Base-by-base conservation (phyloP, 2,329 filamentous ascomycete genomes). In the Didymella arachidicola region DNA sequence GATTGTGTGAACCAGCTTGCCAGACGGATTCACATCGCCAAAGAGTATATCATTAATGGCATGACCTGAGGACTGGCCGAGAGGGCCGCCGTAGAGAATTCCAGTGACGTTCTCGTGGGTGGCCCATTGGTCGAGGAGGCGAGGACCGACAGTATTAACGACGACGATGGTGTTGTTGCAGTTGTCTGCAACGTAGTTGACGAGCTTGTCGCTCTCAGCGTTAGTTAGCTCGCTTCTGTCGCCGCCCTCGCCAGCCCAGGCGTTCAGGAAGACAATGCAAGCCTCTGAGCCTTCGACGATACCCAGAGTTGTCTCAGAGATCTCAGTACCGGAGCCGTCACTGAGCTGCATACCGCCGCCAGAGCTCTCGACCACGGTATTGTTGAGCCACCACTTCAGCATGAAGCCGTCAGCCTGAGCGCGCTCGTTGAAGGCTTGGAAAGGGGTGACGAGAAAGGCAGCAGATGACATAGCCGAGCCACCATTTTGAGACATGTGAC, bases 61-160 rank as follows among this genome's bases (percentile, higher is more conserved):
- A 71, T 91, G 89, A 51, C 92, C 92, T 11, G 87, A 89, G 72
- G 96, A 89, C 73, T 96, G 88, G 8, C 92, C 92, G 0, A 91
- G 91, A n/a, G 91, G 78, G 64, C 89, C 89, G 18, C 90, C 91
- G 85, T 88, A 93, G 1, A 95, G 71, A 43, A 95, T 91, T 25
- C 91, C 92, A 0, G 90, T 92, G 43, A 96, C 83, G 76, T 95
- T 96, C 34, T 86, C 84, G 75, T 87, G 86, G 47, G 89, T 79
- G 67, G 89, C 87, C 83, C 87, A 93, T n/a, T 91, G 84, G 5
- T 86, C 85, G n/a, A 97, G 78, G 0, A 95, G 79, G 1, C 94
- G 89, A 1, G 92, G 86, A 0, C 92, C 92, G 7, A 68, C 72
- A 18, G 71, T 74, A 60, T 79, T 71, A 16, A 75, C 77, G 10